Evolutionary conservation across 441 rosid species (phyloP).

Genomic region (Syzygium syzygioides): DNA sequence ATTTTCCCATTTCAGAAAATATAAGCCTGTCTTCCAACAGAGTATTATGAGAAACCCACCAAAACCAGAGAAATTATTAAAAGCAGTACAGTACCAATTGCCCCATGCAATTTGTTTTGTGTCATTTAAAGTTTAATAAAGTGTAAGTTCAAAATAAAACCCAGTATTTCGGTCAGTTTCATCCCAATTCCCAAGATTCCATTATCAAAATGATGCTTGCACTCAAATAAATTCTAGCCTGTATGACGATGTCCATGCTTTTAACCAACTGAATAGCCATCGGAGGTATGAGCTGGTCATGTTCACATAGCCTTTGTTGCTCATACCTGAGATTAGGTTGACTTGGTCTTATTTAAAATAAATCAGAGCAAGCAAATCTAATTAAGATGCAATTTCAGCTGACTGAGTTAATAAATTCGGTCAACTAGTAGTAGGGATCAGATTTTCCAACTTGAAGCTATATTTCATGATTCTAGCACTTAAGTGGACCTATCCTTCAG

Average conservation of each 20-base stretch:
- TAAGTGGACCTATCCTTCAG: neutral
- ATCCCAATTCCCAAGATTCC: neutral
- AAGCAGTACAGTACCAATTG: neutral
- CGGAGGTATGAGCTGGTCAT: accelerated
- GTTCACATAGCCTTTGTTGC: neutral
- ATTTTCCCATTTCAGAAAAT: constrained; percentile 36
- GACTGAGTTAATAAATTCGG: neutral
- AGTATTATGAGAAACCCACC: neutral
- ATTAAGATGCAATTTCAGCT: neutral
- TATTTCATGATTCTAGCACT: neutral
- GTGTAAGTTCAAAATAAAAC: neutral
- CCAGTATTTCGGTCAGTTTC: neutral
- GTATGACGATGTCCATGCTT: neutral
- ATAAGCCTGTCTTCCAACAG: constrained; percentile 36
- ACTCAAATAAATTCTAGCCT: neutral
- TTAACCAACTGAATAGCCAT: neutral
- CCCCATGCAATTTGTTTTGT: neutral
- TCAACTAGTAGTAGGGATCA: neutral
- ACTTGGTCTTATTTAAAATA: neutral
- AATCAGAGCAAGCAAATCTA: neutral
- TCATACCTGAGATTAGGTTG: neutral
- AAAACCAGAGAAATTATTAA: neutral
- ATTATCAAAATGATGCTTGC: neutral
- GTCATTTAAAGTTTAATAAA: neutral
- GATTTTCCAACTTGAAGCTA: neutral